Base-by-base conservation (phyloP, 352 stramenopile species). In the Pythium phragmiticola region DNA sequence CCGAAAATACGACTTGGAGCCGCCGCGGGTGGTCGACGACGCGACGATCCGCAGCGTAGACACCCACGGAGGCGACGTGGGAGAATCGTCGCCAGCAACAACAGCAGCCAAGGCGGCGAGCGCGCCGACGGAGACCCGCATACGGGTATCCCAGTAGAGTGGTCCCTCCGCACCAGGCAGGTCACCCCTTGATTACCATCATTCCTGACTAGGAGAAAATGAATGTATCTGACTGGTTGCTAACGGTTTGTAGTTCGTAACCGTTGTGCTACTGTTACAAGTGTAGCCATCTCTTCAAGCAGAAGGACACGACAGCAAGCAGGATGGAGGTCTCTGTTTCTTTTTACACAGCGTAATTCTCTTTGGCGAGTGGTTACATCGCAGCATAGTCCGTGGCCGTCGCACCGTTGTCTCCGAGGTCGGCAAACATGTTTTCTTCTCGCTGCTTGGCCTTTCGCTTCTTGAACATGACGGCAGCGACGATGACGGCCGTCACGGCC, bases 351-450 rank as follows among this genome's bases (percentile, higher is more conserved):
- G 26, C 26, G 26, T 30, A 30, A 30, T 2, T 46, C 13, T 17
- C 39, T 46, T n/a, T 46, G 9, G 21, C 37, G 11, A 5, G 33
- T 56, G 17, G n/a, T 53, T 66, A 83, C 75, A 83, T 83, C 16
- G 75, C 75, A 37, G 75, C 75, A 42, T 83, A 83, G 63, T 80
- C 68, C 30, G 69, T 73, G 34, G 69, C 75, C 17, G 76, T 71
- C 11, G 55, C 49, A 46, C 75, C 67, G 16, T 79, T 70, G 57
- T 84, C 75, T 34, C 70, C 75, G 2, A 83, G 47, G 21, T 83
- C 73, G 37, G 74, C 51, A 56, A 80, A 83, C 57, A 77, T 72
- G 26, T 64, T 65, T 46, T 74, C 73, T 33, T 82, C 75, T 39
- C 67, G 65, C 36, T 64, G 68, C 55, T 68, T 65, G 30, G 61